Evolutionary conservation across 345 rosid species (phyloP).

Genomic region (Pseudoturritis turrita): DNA sequence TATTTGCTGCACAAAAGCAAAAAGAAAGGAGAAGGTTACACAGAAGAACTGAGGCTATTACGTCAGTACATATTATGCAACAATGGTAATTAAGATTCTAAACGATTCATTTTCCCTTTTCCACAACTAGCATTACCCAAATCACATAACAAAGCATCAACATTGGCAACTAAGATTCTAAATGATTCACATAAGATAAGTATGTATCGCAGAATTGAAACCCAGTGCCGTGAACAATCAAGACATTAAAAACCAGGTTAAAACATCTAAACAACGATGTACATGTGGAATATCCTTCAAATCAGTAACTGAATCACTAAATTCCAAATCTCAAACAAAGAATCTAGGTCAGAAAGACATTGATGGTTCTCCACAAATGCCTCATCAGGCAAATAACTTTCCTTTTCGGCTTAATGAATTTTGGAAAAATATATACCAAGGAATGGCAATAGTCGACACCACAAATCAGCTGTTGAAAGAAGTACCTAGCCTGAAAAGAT

Average conservation of each 20-base stretch:
- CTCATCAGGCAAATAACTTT: background rate
- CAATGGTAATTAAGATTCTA: background rate
- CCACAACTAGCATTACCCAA: background rate
- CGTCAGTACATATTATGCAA: slow-evolving; percentile 16
- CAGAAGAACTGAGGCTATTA: background rate
- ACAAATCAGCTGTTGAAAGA: slow-evolving; percentile 87
- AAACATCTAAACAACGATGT: background rate
- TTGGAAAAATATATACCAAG: slow-evolving; percentile 41
- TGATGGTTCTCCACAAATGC: background rate
- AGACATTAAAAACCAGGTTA: background rate
- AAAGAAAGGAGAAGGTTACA: slow-evolving; percentile 25
- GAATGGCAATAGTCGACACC: slow-evolving; percentile 84
- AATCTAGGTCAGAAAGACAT: background rate
- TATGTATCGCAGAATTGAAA: background rate
- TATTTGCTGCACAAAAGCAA: slow-evolving; percentile 56
- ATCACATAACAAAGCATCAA: background rate
- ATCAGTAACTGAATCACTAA: background rate
- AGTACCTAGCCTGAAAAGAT: slow-evolving; percentile 67
- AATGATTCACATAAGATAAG: background rate
- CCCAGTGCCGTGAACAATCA: background rate
- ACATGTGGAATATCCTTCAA: background rate
- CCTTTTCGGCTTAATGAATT: background rate
- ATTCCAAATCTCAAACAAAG: background rate
- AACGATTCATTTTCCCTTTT: background rate
- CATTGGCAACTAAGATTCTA: background rate